phyloP scores from a whole-genome alignment of 2,329 filamentous ascomycete genomes.

The Diaporthe sp. region DNA sequence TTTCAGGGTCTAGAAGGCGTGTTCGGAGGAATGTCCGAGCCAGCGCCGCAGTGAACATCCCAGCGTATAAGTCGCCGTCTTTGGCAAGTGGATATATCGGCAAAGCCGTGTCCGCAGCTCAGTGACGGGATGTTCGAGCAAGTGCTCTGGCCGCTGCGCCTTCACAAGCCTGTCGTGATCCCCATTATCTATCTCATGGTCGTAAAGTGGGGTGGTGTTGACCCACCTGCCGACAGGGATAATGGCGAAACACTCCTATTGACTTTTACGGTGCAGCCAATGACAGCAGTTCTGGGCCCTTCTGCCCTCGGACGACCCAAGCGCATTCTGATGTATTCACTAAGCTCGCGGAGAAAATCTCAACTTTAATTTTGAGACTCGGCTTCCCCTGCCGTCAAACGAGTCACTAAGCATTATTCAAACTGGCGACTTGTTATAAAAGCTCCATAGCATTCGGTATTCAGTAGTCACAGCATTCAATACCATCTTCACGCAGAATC shows the following conservation, averaged over 20 bases:
- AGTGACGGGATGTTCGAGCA: neutral
- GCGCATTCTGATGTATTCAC: neutral
- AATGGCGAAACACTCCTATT: neutral
- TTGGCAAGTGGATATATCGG: too few species aligned
- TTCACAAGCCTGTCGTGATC: neutral
- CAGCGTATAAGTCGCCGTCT: too few species aligned
- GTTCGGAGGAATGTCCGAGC: too few species aligned
- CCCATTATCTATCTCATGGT: neutral
- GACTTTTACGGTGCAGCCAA: neutral
- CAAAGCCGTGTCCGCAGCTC: too few species aligned
- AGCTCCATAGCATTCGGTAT: neutral
- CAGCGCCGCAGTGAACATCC: too few species aligned
- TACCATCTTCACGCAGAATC: neutral
- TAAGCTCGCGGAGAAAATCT: neutral
- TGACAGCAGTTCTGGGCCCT: neutral
- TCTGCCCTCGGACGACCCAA: neutral
- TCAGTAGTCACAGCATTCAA: neutral
- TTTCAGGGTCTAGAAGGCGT: too few species aligned
- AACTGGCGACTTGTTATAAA: neutral
- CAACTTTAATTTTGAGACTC: neutral
- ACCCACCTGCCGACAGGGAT: neutral
- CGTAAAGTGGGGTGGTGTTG: neutral
- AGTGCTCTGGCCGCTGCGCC: neutral
- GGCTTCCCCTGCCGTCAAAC: neutral
- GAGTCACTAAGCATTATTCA: neutral